Base-by-base conservation (phyloP, 768 basidiomycete species). In the Rhizopogon vinicolor region DNA sequence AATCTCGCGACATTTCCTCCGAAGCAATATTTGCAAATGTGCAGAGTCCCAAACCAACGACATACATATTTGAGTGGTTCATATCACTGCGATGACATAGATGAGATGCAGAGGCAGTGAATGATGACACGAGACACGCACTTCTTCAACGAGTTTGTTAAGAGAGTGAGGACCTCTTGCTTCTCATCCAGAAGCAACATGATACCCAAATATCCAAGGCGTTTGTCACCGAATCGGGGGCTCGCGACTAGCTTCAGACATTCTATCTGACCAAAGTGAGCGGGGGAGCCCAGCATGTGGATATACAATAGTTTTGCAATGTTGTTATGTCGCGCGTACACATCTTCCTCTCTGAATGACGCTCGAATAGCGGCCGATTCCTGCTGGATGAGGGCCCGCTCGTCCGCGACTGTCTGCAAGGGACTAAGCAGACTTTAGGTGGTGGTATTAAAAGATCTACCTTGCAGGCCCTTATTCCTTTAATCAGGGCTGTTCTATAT, bases 51-150 rank as follows among this genome's bases (percentile, higher is more conserved):
- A 99, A 82, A 6, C 97, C 97, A 25, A 98, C 97, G 3, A 91
- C 92, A 70, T 98, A 98, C 92, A 97, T 97, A 72, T 98, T 98
- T 1, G 95, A 87, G 70, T 98, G 95, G 72, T 98, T 98, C 93
- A 99, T 92, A 74, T 99, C 97, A 74, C 96, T 99, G 63, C 28
- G 31, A 35, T 9, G 39, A 16, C 29, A 25, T 40, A 52, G 13
- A 54, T 61, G 8, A 68, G 62, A 56, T 44, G 42, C 56, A 46
- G 18, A 35, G 16, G 41, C 39, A 28, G 16, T 1, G 13, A 12
- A 43, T 41, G 37, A 53, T 33, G 41, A 41, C 37, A 41, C 18
- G 22, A 42, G 31, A 44, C 31, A 74, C 78, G 56, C 69, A 98
- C 97, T 98, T 98, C 75, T 99, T 99, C 63, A 99, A 74, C 31